A percentile compares a stretch with the other conserved stretches of the same genome.
These are phyloP conservation scores for Wickerhamomyces subpelliculosus DNA, from an alignment of 805 yeast species.

Conservation along the genomic window DNA sequence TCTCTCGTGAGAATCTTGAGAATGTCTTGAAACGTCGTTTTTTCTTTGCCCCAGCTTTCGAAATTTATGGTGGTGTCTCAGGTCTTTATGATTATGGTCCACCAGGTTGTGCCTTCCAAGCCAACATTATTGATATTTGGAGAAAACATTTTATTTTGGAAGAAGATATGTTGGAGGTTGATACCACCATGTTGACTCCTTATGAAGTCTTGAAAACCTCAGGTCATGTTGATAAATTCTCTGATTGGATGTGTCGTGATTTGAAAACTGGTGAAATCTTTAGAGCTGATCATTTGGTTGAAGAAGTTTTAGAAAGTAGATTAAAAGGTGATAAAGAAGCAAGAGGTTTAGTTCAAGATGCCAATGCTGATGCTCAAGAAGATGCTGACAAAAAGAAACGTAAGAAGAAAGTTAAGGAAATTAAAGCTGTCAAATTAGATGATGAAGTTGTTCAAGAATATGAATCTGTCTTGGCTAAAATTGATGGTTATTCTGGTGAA, in stretches of 20 bases:
- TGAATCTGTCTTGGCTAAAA: slow-evolving; percentile 82
- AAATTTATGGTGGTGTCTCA: slow-evolving; percentile 96
- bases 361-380: slow-evolving; percentile 52
- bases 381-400: slow-evolving; percentile 85
- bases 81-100: slow-evolving; percentile 99
- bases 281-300: slow-evolving; percentile 97
- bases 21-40: slow-evolving; percentile 90
- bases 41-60: slow-evolving; percentile 96
- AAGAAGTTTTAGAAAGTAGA: slow-evolving; percentile 94
- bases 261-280: slow-evolving; percentile 94
- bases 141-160: slow-evolving; percentile 95
- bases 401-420: slow-evolving; percentile 94
- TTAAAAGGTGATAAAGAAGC: slow-evolving; percentile 97
- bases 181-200: slow-evolving; percentile 96
- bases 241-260: slow-evolving; percentile 99
- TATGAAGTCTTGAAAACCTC: slow-evolving; percentile 96
- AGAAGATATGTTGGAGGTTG: slow-evolving; percentile 98
- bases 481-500: slow-evolving; percentile 92
- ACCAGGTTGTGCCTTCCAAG: slow-evolving; percentile 98
- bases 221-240: slow-evolving; percentile 98
- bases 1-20: slow-evolving; percentile 85
- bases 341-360: slow-evolving; percentile 62
- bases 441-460: slow-evolving; percentile 76
- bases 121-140: slow-evolving; percentile 92
- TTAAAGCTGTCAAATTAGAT: slow-evolving; percentile 79